Base-by-base conservation (phyloP, 2,329 filamentous ascomycete species). In the Blastomyces silverae region DNA sequence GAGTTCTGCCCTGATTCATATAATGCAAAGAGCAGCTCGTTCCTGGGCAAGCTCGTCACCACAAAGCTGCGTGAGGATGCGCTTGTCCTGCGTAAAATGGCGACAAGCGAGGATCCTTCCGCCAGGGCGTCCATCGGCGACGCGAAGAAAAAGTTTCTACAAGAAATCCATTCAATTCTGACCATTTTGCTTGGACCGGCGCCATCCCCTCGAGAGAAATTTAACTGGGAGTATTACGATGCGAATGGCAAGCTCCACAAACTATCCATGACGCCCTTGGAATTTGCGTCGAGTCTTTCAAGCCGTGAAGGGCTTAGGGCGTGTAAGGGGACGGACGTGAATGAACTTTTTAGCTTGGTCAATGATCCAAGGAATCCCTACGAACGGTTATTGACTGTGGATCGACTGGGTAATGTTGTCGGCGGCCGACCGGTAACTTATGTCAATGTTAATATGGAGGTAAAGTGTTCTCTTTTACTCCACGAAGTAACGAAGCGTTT, bases 51-150 rank as follows among this genome's bases (percentile, higher is more conserved):
- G 63, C 80, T 95, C 39, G 81, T 96, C 67, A 92, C 90, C 13
- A 92, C 88, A 22, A 95, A 95, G 79, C 83, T 96, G 44, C 87
- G 92, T n/a, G 91, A 96, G 76, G 88, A 91, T 70, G 91, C 89
- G 1, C 77, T 96, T n/a, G 79, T 81, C 34, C 82, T 96, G 13
- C 85, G 91, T n/a, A 76, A 78, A 0, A 74, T 92, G 55, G 79
- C 82, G 46, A 71, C 69, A 15, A 71, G 73, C 61, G 71, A 73
- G 69, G 78, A 58, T 1, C 71, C 78, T 20, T 74, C 74, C 59
- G 65, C 78, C 68, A 67, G 77, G 69, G 68, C 77, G 66, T 68
- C 77, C 75, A 69, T 85, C 72, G 69, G 81, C 65, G 74, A 72
- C 22, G 79, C 81, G 67, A 95, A 94, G 75, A 83, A 85, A 66